phyloP scores from a whole-genome alignment of 805 yeast species.

The Hanseniaspora guilliermondii region DNA sequence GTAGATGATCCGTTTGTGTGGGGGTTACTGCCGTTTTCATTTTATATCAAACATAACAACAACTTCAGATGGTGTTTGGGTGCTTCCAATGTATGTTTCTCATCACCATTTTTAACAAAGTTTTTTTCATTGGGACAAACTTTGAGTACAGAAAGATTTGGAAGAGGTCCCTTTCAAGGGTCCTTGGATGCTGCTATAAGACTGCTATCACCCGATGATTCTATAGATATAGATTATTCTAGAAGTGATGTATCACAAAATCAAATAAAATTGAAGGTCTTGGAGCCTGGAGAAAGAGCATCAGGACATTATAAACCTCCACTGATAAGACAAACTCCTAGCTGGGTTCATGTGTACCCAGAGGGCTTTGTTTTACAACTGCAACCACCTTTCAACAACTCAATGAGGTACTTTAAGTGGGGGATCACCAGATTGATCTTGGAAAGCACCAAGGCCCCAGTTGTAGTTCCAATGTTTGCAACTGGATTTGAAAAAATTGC shows the following conservation, averaged over 20 bases:
- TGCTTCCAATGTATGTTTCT: constrained; percentile 82
- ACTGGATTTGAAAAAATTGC: constrained; percentile 78
- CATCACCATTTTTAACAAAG: constrained; percentile 34
- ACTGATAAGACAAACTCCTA: constrained; percentile 47
- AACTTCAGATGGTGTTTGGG: constrained; percentile 84
- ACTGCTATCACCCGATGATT: constrained; percentile 66
- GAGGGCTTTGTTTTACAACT: constrained; percentile 88
- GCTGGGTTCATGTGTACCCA: constrained; percentile 92
- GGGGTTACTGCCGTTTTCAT: constrained; percentile 70
- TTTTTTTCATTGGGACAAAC: constrained; percentile 84
- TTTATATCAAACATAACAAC: constrained; percentile 46
- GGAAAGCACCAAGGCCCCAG: constrained; percentile 73
- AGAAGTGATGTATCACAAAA: constrained; percentile 16
- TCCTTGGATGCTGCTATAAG: constrained; percentile 77
- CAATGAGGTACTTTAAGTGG: constrained; percentile 94
- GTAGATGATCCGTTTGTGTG: constrained; percentile 87
- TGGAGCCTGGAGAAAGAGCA: constrained; percentile 18
- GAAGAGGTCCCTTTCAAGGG: constrained; percentile 86
- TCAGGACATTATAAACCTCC: constrained; percentile 36
- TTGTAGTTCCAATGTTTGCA: constrained; percentile 73
- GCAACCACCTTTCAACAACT: constrained; percentile 62
- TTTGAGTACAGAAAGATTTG: constrained; percentile 76
- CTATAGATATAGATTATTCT: constrained; percentile 33
- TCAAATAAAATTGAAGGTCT: not conserved
- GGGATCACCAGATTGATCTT: constrained; percentile 75